Conservation (phyloP, 352 stramenopile species). For the Phytophthora rubi region DNA sequence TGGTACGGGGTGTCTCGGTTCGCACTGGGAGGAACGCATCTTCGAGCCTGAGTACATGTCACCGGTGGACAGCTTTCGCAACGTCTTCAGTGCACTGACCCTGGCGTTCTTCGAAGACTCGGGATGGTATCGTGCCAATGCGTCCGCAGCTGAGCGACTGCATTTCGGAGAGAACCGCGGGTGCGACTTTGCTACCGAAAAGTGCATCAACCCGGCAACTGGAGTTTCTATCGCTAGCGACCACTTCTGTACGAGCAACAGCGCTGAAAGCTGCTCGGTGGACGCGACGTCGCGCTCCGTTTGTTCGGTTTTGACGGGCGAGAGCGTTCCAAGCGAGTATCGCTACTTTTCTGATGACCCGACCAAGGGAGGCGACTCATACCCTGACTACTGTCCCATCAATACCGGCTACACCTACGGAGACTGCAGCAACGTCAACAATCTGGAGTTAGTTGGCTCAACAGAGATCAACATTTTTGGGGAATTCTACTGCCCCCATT, state of each 20-base stretch:
- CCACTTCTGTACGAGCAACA: conserved; percentile 71
- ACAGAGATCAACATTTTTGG: conserved; percentile 71
- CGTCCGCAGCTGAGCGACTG: conserved; percentile 53
- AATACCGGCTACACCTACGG: conserved; percentile 70
- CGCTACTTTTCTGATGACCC: conserved; percentile 65
- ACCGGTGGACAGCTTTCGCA: conserved; percentile 78
- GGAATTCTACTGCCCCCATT: conserved; percentile 74
- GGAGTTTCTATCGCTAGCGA: conserved; percentile 47
- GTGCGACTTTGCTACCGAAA: conserved; percentile 67
- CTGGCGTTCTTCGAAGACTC: conserved; percentile 87
- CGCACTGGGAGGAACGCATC: conserved; percentile 85
- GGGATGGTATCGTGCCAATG: conserved; percentile 79
- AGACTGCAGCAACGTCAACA: conserved; percentile 66
- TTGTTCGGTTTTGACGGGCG: conserved; percentile 55
- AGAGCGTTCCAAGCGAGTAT: conserved; percentile 51
- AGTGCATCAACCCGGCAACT: conserved; percentile 70
- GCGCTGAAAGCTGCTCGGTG: conserved; percentile 73
- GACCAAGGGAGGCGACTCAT: conserved; percentile 60
- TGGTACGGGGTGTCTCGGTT: conserved; percentile 72
- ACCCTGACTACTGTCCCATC: conserved; percentile 79
- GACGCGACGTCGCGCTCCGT: conserved; percentile 74
- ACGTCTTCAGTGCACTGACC: conserved; percentile 73
- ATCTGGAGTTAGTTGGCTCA: conserved; percentile 49
- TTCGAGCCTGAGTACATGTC: conserved; percentile 89
- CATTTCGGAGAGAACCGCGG: conserved; percentile 75